Evolutionary conservation across 805 yeast genomes (phyloP).

Genomic region (Candida vartiovaarae): DNA sequence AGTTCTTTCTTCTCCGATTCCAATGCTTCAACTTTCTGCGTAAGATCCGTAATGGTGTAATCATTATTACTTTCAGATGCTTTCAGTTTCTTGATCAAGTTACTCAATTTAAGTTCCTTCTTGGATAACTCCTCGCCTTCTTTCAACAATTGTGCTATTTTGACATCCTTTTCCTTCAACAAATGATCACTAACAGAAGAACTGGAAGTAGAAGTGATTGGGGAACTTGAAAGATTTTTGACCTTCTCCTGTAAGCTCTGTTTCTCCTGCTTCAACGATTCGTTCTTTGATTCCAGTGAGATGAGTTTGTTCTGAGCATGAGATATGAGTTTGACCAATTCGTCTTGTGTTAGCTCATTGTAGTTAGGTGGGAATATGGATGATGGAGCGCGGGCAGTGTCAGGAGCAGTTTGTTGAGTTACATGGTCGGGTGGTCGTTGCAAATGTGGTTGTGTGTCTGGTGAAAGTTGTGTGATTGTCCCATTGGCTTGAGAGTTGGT

Average conservation of each 20-base stretch:
- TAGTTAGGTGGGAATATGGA: slow-evolving; percentile 1
- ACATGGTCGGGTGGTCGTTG: too few species aligned
- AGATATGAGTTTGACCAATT: slow-evolving; percentile 9
- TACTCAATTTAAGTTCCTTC: slow-evolving; percentile 63
- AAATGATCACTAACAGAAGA: slow-evolving; percentile 22
- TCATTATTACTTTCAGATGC: slow-evolving; percentile 36
- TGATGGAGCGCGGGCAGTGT: too few species aligned
- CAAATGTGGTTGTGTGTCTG: too few species aligned
- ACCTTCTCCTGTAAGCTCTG: slow-evolving; percentile 18
- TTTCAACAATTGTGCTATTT: slow-evolving; percentile 56
- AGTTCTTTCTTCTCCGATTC: slow-evolving; percentile 21
- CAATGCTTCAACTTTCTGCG: slow-evolving; percentile 7
- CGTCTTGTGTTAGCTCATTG: slow-evolving; percentile 10
- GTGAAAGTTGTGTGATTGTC: too few species aligned
- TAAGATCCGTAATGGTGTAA: slow-evolving; percentile 21
- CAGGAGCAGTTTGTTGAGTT: too few species aligned
- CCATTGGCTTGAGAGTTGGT: too few species aligned
- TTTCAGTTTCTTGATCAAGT: slow-evolving; percentile 56
- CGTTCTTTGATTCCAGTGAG: slow-evolving; percentile 11
- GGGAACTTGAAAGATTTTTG: slow-evolving; percentile 4
- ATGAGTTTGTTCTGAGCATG: slow-evolving; percentile 12
- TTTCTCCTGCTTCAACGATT: slow-evolving; percentile 17
- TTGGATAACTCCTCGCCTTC: slow-evolving; percentile 73
- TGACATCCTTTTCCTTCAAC: slow-evolving; percentile 39
- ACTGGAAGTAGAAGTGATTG: neutral